A percentile compares a stretch with the other conserved stretches of the same genome.
Evolutionary conservation across 257 asterid genomes (phyloP).

Genomic region (Solanum sitiens): DNA sequence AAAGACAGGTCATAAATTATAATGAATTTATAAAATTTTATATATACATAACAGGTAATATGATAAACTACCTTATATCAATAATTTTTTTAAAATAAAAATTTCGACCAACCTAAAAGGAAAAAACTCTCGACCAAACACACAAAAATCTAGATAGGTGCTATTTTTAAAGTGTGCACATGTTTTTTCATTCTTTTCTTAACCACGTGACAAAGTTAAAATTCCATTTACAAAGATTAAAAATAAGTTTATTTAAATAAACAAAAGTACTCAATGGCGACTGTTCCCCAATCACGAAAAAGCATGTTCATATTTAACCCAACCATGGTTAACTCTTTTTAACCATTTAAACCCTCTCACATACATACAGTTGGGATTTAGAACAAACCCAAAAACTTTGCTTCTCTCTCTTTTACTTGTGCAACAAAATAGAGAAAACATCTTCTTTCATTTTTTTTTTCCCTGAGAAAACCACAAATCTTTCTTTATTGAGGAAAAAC

Average conservation of each 20-base stretch:
- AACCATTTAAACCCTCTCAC: constrained; percentile 14
- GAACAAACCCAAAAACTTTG: not conserved
- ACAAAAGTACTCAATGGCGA: constrained; percentile 24
- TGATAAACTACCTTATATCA: no score
- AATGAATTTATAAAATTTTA: no score
- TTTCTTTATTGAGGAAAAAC: constrained; percentile 9
- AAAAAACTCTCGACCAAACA: not conserved
- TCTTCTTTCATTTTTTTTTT: not conserved
- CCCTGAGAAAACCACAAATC: constrained; percentile 11
- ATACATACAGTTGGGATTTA: constrained; percentile 43
- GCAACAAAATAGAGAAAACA: not conserved
- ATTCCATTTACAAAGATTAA: not conserved
- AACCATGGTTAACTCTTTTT: constrained; percentile 50
- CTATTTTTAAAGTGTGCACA: not conserved
- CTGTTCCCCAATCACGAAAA: constrained; percentile 12
- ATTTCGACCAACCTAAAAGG: not conserved
- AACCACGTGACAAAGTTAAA: not conserved
- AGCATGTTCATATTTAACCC: constrained; percentile 7
- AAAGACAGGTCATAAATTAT: not conserved
- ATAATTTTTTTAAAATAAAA: not conserved
- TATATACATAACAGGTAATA: no score
- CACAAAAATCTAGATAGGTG: not conserved
- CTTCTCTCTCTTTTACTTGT: not conserved
- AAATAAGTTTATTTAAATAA: not conserved
- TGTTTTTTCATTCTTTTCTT: not conserved